Percentiles rank a stretch among this genome's conserved stretches.
phyloP scores from a whole-genome alignment of 495 filamentous ascomycete genomes.

The Mycothermus thermophilus region DNA sequence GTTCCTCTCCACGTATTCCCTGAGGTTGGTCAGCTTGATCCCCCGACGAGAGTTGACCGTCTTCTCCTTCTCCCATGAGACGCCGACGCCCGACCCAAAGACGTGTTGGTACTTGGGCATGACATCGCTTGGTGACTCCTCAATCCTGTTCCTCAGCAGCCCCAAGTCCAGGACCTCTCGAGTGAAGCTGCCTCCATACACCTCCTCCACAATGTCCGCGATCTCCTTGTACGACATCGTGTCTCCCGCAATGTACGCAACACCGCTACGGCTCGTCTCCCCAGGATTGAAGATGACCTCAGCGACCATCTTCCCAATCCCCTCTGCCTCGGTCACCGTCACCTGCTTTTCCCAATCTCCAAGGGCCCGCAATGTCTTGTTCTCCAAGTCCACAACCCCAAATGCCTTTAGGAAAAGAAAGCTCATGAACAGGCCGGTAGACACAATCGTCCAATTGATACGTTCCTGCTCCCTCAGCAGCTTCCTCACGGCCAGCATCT shows the following conservation, averaged over 20 bases:
- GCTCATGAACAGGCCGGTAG: conserved; percentile 49
- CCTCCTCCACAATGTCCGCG: conserved; percentile 1
- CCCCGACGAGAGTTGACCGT: conserved; percentile 36
- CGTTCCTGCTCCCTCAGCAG: conserved; percentile 33
- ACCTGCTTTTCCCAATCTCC: conserved; percentile 42
- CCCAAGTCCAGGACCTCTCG: conserved; percentile 33
- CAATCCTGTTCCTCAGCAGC: conserved; percentile 26
- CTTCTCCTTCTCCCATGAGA: conserved; percentile 40
- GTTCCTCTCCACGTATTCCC: conserved; percentile 23
- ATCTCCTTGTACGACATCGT: conserved; percentile 41
- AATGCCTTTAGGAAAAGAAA: conserved; percentile 46
- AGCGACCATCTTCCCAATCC: conserved; percentile 46
- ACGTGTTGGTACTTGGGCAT: conserved; percentile 46
- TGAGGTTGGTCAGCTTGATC: conserved; percentile 26
- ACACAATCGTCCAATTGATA: conserved; percentile 44
- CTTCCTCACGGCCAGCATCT: conserved; percentile 44
- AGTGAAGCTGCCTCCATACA: conserved; percentile 18
- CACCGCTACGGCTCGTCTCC: conserved; percentile 17
- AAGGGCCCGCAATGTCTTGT: conserved; percentile 32
- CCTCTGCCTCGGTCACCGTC: conserved; percentile 41
- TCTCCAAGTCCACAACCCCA: conserved; percentile 36
- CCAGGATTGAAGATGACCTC: conserved; percentile 31
- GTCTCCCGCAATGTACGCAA: conserved; percentile 45
- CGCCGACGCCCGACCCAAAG: conserved; percentile 44
- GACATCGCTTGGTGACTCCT: conserved; percentile 31